phyloP scores from a whole-genome alignment of 2,329 filamentous ascomycete species.

The Pseudopyrenochaeta lycopersici region DNA sequence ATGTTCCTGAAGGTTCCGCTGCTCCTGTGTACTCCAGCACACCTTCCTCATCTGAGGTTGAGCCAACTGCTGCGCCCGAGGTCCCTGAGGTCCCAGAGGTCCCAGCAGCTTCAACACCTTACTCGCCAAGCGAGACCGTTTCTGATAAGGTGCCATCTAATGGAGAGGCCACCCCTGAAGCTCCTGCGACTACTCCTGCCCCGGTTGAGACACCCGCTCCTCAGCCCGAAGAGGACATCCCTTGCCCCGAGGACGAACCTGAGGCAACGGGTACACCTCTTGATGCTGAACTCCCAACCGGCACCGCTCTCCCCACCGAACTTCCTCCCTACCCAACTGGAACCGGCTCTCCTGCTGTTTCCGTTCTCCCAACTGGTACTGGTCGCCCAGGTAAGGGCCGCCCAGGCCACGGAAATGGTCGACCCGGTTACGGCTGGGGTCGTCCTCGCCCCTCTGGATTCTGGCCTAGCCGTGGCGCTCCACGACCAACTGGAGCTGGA shows the following conservation, averaged over 20 bases:
- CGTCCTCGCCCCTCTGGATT: constrained; percentile 25
- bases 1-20: constrained; percentile 16
- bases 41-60: constrained; percentile 13
- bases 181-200: background rate
- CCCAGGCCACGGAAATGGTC: background rate
- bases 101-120: constrained; percentile 4
- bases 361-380: constrained; percentile 9
- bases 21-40: constrained; percentile 23
- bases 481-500: constrained; percentile 8
- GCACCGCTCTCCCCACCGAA: constrained; percentile 3
- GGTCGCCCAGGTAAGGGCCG: constrained; percentile 10
- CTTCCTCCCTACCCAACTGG: constrained; percentile 16
- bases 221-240: background rate
- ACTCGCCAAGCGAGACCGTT: constrained; percentile 1
- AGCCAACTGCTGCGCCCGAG: constrained; percentile 9
- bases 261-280: constrained; percentile 1
- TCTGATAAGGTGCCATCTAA: constrained; percentile 6
- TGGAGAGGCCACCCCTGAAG: constrained; percentile 3
- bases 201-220: too few species aligned
- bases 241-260: background rate
- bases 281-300: constrained; percentile 1
- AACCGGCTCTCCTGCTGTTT: background rate
- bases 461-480: constrained; percentile 13
- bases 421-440: constrained; percentile 22
- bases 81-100: constrained; percentile 3